phyloP scores from a whole-genome alignment of 371 early-diverging fungal species.

The Blastocladiella emersonii region DNA sequence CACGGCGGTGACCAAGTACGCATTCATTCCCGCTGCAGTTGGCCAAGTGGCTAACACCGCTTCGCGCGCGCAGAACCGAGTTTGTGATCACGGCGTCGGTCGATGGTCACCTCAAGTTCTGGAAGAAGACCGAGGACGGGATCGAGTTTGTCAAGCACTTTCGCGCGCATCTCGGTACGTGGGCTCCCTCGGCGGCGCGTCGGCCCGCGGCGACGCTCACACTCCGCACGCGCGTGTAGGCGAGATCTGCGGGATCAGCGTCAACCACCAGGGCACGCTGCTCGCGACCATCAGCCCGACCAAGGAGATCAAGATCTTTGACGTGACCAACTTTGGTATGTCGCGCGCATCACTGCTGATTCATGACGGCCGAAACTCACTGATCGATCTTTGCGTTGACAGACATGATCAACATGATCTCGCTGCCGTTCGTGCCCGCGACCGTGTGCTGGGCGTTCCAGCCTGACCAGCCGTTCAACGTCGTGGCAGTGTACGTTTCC shows the following conservation, averaged over 20 bases:
- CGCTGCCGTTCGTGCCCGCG: conserved; percentile 56
- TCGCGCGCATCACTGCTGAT: not conserved
- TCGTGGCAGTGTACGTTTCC: conserved; percentile 52
- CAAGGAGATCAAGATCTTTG: conserved; percentile 79
- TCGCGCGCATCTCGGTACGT: conserved; percentile 61
- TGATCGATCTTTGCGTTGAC: not conserved
- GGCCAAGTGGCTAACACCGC: not conserved
- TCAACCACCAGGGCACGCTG: conserved; percentile 61
- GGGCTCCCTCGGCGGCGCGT: too few relatives aligned
- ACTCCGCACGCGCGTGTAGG: conserved; percentile 14
- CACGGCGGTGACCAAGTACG: conserved; percentile 55
- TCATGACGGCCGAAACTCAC: not conserved
- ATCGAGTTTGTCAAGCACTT: conserved; percentile 96
- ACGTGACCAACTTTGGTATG: conserved; percentile 82
- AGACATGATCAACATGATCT: conserved; percentile 94
- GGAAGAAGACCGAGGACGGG: conserved; percentile 87
- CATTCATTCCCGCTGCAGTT: not conserved
- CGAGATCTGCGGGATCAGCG: conserved; percentile 37
- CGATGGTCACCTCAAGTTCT: conserved; percentile 95
- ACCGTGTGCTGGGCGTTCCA: conserved; percentile 76
- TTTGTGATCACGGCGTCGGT: conserved; percentile 84
- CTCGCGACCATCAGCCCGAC: conserved; percentile 75
- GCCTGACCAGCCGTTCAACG: conserved; percentile 62
- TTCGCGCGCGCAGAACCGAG: conserved; percentile 40
- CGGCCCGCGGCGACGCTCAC: not conserved